phyloP scores from a whole-genome alignment of 495 filamentous ascomycete genomes.

The Daldinia caldariorum region DNA sequence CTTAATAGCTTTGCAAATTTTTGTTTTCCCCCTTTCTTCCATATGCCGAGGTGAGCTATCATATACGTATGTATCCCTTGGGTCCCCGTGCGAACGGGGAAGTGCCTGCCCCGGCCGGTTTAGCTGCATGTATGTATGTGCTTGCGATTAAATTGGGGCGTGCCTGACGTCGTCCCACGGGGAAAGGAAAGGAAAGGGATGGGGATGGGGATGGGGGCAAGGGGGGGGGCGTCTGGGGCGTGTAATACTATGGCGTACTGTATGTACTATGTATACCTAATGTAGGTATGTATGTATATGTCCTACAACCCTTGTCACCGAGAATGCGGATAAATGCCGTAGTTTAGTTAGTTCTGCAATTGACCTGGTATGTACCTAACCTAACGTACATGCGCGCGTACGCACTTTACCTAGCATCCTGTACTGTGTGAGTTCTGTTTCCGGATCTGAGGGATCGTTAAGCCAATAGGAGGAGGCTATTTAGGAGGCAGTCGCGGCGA shows the following conservation, averaged over 20 bases:
- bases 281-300: neutral
- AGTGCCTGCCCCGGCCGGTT: neutral
- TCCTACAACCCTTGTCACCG: neutral
- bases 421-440: neutral
- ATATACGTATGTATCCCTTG: neutral
- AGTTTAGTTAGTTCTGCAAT: neutral
- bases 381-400: neutral
- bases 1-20: no score
- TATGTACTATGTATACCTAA: no score
- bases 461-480: slow-evolving; percentile 1
- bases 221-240: neutral
- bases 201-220: no score
- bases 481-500: neutral
- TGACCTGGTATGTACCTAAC: neutral
- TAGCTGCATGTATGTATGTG: neutral
- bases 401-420: neutral
- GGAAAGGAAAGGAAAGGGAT: neutral
- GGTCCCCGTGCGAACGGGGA: neutral
- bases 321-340: slow-evolving; percentile 3
- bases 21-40: neutral
- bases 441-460: neutral
- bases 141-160: neutral
- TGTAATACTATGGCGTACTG: neutral
- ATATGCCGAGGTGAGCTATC: slow-evolving; percentile 5
- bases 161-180: slow-evolving; percentile 5